Evolutionary conservation across 192 early-diverging fungal genomes (phyloP), one percentile per base, ranked within the genome.

Genomic region (Obelidium mucronatum): DNA sequence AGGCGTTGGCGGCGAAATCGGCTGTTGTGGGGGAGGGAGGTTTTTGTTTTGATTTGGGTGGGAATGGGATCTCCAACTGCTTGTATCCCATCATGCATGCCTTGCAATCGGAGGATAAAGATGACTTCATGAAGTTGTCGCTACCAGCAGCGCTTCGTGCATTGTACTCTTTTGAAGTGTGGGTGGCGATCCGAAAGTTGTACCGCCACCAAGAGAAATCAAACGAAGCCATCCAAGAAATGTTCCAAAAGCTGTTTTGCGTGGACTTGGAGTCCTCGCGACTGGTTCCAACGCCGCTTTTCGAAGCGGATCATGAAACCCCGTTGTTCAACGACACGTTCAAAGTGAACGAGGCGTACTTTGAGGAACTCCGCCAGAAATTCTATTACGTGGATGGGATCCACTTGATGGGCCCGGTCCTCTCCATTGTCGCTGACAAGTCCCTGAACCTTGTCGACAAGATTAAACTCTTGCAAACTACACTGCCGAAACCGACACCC

Each of bases 141-240:
- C 68, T 80, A 48, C 60, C 69, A 13, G 76, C 53, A 48, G 36
- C 65, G 24, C 64, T 80, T 19, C 76, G 64, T 24, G 68, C 78
- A 26, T 51, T 81, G 3, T 81, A 80, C 62, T 40, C 59, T 13
- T 67, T 63, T 40, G 78, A 80, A 60, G 70, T 81, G 17, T 81
- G 73, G 71, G 42, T 22, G 22, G 39, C 40, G 5, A 74, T 81
- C 54, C 79, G 70, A 2, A 76, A 65, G 40, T 53, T 40, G 61
- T 80, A 81, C 42, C 78, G 78, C 28, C 54, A 74, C 30, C 42
- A 48, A 15, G 70, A 80, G 34, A 64, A 66, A 17, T 0, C 42
- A 68, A 74, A 54, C 39, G 42, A 68, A 68, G 31, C 31, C 30
- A 52, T 53, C 17, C 33, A 78, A 28, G 40, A 26, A 6, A 78